Evolutionary conservation across 2,329 filamentous ascomycete species (phyloP).

Genomic region (Exserohilum rostratum): DNA sequence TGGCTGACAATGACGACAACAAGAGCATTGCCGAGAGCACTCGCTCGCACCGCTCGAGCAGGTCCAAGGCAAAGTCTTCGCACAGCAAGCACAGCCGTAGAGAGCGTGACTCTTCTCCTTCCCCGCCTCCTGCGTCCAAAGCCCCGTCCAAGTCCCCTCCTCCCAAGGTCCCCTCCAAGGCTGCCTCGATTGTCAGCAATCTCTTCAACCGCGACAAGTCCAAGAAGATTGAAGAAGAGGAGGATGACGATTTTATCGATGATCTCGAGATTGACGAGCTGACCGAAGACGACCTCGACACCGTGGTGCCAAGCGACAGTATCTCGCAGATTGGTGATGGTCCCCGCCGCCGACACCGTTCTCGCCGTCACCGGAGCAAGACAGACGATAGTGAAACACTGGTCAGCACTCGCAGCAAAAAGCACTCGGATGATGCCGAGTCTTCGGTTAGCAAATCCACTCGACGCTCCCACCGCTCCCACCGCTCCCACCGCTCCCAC

Average conservation of each 20-base stretch:
- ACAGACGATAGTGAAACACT: conserved; percentile 22
- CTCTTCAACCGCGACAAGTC: conserved; percentile 45
- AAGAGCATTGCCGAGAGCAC: conserved; percentile 41
- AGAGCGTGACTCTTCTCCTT: conserved; percentile 28
- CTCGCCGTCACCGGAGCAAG: conserved; percentile 21
- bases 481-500: conserved; percentile 31
- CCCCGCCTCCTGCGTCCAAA: conserved; percentile 32
- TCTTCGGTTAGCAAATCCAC: conserved; percentile 38
- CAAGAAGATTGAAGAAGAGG: conserved; percentile 24
- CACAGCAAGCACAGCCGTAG: conserved; percentile 36
- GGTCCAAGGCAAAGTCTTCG: conserved; percentile 42
- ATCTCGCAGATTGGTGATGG: conserved; percentile 50
- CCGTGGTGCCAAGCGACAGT: conserved; percentile 56
- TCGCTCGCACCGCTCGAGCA: conserved; percentile 42
- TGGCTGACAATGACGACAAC: conserved; percentile 38
- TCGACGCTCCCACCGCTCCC: conserved; percentile 33
- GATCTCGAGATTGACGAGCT: conserved; percentile 46
- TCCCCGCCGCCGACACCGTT: conserved; percentile 40
- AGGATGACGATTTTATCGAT: conserved; percentile 44
- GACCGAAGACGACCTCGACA: conserved; percentile 48
- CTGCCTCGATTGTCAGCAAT: conserved; percentile 44
- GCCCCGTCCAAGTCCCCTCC: conserved; percentile 26
- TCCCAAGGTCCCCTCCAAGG: conserved; percentile 31
- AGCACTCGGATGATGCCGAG: conserved; percentile 19
- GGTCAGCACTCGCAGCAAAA: conserved; percentile 21